Evolutionary conservation across 2,329 filamentous ascomycete species (phyloP).

Genomic region (Nothopassalora personata): DNA sequence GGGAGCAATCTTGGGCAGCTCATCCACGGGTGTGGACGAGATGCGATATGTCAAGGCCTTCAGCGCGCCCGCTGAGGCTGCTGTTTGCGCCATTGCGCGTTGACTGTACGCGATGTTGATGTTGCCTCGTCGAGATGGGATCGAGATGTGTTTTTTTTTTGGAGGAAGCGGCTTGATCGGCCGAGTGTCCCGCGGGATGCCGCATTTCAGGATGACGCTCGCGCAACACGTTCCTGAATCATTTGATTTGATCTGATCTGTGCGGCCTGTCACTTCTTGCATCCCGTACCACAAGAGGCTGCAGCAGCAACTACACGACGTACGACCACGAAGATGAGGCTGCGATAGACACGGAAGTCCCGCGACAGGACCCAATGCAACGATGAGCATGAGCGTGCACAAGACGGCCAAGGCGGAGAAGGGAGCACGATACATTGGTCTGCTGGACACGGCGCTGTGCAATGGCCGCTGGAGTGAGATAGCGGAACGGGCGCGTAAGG

Average conservation of each 20-base stretch:
- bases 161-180: not conserved
- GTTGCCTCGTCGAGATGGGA: not conserved
- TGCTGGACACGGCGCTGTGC: constrained; percentile 81
- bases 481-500: constrained; percentile 83
- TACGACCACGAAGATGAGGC: constrained; percentile 11
- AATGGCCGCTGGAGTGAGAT: constrained; percentile 81
- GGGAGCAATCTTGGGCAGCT: constrained; percentile 69
- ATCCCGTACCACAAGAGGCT: not conserved
- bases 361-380: constrained; percentile 3
- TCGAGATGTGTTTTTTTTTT: not conserved
- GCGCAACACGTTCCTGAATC: not conserved
- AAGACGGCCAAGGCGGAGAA: constrained; percentile 47
- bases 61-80: constrained; percentile 41
- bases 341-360: constrained; percentile 13
- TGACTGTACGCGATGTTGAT: not conserved
- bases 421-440: constrained; percentile 72
- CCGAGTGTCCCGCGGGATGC: not conserved
- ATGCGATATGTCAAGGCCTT: constrained; percentile 64
- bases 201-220: not conserved
- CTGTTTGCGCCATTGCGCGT: constrained; percentile 3
- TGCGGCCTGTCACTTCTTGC: not conserved
- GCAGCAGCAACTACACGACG: not conserved
- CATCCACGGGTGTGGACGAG: constrained; percentile 62
- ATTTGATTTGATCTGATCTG: not conserved
- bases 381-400: constrained; percentile 30